phyloP scores from a whole-genome alignment of 2,329 filamentous ascomycete species.

The Pseudogymnoascus sp. region DNA sequence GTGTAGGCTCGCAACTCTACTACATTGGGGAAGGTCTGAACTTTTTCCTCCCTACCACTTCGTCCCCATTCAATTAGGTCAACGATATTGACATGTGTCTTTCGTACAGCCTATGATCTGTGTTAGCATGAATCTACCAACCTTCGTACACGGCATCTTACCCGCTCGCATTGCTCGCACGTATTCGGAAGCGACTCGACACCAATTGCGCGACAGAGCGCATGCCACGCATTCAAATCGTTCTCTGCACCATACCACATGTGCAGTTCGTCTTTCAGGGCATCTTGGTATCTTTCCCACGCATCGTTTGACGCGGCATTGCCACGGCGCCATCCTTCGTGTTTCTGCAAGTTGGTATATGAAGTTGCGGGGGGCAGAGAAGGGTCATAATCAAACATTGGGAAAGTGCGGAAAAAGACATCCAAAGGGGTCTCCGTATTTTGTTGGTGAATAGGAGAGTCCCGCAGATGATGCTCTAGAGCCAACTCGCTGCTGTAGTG shows the following conservation, averaged over 20 bases:
- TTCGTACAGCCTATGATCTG: conserved; percentile 18
- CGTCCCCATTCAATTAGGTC: conserved; percentile 22
- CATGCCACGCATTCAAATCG: conserved; percentile 22
- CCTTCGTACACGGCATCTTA: conserved; percentile 16
- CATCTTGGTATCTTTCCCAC: conserved; percentile 21
- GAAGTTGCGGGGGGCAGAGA: conserved; percentile 25
- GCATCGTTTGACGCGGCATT: conserved; percentile 16
- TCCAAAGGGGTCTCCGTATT: conserved; percentile 21
- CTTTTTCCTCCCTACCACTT: conserved; percentile 19
- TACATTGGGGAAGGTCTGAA: conserved; percentile 19
- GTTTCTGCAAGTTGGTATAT: conserved; percentile 23
- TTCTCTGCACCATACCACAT: conserved; percentile 22
- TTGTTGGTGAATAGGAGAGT: conserved; percentile 18
- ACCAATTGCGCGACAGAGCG: conserved; percentile 20
- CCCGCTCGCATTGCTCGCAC: conserved; percentile 19
- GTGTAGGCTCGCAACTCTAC: conserved; percentile 19
- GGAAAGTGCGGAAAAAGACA: conserved; percentile 23
- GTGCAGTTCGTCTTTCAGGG: conserved; percentile 20
- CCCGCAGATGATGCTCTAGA: conserved; percentile 20
- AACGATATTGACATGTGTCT: conserved; percentile 19
- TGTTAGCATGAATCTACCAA: conserved; percentile 17
- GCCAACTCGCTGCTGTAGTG: conserved; percentile 20
- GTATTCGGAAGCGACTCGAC: conserved; percentile 20
- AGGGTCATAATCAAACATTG: conserved; percentile 24
- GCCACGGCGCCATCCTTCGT: conserved; percentile 19